Evolutionary conservation across 139 green algal species (phyloP), one percentile per base, ranked within the genome.

Genomic region (Chlorella sp.): DNA sequence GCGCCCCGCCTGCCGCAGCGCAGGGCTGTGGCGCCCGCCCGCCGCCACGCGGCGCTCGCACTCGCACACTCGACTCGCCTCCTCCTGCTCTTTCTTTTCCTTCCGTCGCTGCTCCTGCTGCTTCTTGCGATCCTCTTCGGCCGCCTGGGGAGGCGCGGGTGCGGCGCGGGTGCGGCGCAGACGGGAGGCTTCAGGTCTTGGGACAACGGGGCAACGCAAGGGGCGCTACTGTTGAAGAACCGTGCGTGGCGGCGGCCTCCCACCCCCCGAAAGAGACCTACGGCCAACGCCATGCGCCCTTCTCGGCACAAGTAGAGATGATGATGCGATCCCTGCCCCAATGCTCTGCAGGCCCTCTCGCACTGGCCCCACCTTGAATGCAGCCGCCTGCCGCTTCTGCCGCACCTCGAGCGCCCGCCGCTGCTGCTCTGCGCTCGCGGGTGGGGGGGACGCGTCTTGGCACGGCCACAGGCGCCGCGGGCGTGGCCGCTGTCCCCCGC

Each of bases 371-470:
- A 59, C 36, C 51, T 38, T 55, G 14, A 31, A 45, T 38, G 33
- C 35, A 19, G 23, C 68, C 29, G 31, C 50, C 64, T 55, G 53
- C 36, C 23, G 33, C 36, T 48, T 48, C 40, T 73, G 14, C 38
- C 79, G 50, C 29, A 59, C 72, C 33, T 71, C 72, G 3, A 9
- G 11, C 19, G 79, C 64, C 8, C 66, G 69, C 65, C 77, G 80
- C 36, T 61, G 38, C 66, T 77, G 64, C 61, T 84, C 79, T 62
- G 72, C 60, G 29, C n/a, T n/a, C 9, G 59, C 11, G 17, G n/a
- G 59, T 67, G 8, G 41, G 59, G 9, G 59, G n/a, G 59, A 11
- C 6, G 41, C 11, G 59, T 23, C 8, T 42, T 41, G 6, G 25
- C 9, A 12, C 8, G 33, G 29, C n/a, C 29, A 31, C 29, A 67